phyloP scores from a whole-genome alignment of 371 early-diverging fungal species.

The Mucor velutinosus region DNA sequence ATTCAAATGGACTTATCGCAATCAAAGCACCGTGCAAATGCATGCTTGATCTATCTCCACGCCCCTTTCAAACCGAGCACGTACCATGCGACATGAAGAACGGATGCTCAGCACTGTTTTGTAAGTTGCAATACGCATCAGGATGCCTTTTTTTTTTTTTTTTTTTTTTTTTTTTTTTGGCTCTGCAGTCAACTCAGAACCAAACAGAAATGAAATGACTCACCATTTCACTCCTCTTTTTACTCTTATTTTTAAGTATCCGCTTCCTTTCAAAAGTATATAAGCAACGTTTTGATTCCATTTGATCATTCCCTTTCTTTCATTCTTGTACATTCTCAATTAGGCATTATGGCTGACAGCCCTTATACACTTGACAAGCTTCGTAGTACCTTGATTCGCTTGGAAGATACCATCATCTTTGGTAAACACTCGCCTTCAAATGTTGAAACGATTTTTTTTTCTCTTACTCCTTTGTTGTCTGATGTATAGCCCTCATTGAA shows the following conservation, averaged over 20 bases:
- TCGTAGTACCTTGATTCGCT: constrained; percentile 76
- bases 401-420: constrained; percentile 96
- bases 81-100: too few species aligned
- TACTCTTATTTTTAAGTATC: not conserved
- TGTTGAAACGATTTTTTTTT: not conserved
- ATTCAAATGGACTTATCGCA: too few species aligned
- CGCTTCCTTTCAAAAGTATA: not conserved
- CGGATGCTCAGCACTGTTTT: not conserved
- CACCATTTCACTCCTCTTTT: not conserved
- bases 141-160: not conserved
- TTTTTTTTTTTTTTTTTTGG: too few species aligned
- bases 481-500: constrained; percentile 79
- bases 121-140: not conserved
- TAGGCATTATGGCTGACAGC: not conserved
- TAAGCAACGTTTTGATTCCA: not conserved
- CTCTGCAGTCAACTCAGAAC: not conserved
- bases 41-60: too few species aligned
- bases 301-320: not conserved
- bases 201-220: not conserved
- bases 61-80: too few species aligned
- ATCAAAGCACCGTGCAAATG: too few species aligned
- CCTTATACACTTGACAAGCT: constrained; percentile 52
- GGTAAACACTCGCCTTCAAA: constrained; percentile 45
- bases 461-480: not conserved
- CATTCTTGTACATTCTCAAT: not conserved